A percentile compares a stretch with the other conserved stretches of the same genome.
Evolutionary conservation across 208 protist species (phyloP).

Genomic region (Acanthamoeba castellanii): DNA sequence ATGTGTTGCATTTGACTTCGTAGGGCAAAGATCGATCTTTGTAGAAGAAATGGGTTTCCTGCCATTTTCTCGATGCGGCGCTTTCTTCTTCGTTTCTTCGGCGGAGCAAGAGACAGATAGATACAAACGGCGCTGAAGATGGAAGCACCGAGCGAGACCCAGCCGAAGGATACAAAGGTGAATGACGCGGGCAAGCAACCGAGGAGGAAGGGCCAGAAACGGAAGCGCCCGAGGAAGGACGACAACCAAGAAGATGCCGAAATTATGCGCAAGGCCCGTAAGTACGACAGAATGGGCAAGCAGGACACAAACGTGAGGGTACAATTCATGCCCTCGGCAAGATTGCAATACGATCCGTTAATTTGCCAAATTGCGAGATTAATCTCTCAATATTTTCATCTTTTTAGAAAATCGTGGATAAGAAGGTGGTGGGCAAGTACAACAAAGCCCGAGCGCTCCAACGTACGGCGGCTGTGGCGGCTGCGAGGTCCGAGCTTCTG

Average conservation of each 20-base stretch:
- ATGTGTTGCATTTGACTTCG: background rate
- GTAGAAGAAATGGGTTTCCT: background rate
- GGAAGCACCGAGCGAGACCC: background rate
- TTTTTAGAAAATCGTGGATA: conserved; percentile 40
- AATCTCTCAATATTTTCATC: background rate
- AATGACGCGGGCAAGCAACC: background rate
- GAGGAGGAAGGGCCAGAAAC: background rate
- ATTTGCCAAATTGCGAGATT: background rate
- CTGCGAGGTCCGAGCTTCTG: conserved; percentile 83
- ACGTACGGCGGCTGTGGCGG: conserved; percentile 42
- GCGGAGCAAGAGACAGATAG: background rate
- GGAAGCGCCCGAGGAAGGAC: background rate
- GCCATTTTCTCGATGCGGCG: background rate
- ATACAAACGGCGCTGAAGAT: background rate
- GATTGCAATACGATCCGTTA: background rate
- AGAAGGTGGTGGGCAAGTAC: conserved; percentile 74
- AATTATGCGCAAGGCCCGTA: conserved; percentile 6
- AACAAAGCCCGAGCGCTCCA: conserved; percentile 69
- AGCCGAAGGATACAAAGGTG: background rate
- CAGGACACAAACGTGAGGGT: background rate
- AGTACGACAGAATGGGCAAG: conserved; percentile 32
- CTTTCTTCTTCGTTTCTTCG: conserved; percentile 13
- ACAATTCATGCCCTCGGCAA: background rate
- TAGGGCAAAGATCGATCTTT: no score
- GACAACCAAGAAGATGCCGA: background rate